phyloP scores from a whole-genome alignment of 257 asterid genomes.

The Lantana camara region DNA sequence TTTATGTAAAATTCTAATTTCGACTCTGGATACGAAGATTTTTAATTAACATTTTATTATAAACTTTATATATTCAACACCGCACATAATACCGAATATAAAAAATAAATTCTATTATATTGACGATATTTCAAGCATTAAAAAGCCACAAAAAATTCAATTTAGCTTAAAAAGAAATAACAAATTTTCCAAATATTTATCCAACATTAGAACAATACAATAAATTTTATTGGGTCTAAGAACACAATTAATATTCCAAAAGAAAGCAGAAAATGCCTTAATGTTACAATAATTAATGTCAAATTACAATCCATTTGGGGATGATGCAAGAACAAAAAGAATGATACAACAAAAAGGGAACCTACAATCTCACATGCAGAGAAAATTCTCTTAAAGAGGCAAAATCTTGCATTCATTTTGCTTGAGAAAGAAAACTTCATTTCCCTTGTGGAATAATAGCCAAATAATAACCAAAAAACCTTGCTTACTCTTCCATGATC shows the following conservation, averaged over 20 bases:
- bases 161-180: too few relatives aligned
- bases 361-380: neutral
- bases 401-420: neutral
- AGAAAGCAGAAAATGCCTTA: neutral
- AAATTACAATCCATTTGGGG: conserved; percentile 22
- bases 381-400: neutral
- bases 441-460: neutral
- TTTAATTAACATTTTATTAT: too few relatives aligned
- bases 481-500: conserved; percentile 44
- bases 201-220: too few relatives aligned
- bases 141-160: too few relatives aligned
- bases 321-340: conserved; percentile 18
- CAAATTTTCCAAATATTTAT: too few relatives aligned
- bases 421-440: neutral
- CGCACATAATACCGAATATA: too few relatives aligned
- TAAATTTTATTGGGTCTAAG: too few relatives aligned
- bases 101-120: too few relatives aligned
- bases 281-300: neutral
- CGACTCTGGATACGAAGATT: too few relatives aligned
- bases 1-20: too few relatives aligned
- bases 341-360: conserved; percentile 17
- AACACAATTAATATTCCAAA: neutral
- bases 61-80: too few relatives aligned
- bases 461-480: conserved; percentile 2
- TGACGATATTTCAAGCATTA: too few relatives aligned